Base-by-base conservation (phyloP, 192 early-diverging fungal genomes). In the Gryganskiella cystojenkinii region DNA sequence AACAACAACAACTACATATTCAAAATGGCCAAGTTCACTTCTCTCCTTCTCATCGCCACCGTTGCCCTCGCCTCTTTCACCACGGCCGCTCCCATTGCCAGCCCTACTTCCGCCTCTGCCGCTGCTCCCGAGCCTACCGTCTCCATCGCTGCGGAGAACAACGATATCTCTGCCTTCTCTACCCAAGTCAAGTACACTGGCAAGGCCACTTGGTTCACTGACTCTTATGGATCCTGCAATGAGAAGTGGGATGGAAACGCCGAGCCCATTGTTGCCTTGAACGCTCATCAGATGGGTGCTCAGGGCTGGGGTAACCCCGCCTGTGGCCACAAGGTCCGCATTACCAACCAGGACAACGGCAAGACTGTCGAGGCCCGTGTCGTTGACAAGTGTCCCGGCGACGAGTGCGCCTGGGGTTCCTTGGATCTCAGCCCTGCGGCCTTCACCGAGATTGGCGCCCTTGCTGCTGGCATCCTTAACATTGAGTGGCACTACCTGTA, bases 371-470 rank as follows among this genome's bases (percentile, higher is more conserved):
- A 34, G 13, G 64, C 54, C 50, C 72, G 59, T 2, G 64, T 82
- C 15, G 71, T 64, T 5, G 81, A 82, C 65, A 64, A 64, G 13
- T 82, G 75, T 52, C 81, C 81, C 15, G 54, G 54, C 7, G 54
- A 56, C 30, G 64, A 65, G 6, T 82, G 81, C 34, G 33, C 20
- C 20, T 24, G 49, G 13, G 31, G 60, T 30, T 63, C 71, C 33
- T 44, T 73, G 27, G 70, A 79, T 54, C 34, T 73, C 17, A 79
- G 67, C 15, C 60, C 62, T 31, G 33, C 61, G 31, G 44, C 69
- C 25, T 79, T 79, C 43, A 58, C 53, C 15, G 6, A 63, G 34
- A 49, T 79, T 5, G 67, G 75, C 27, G 19, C 56, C 14, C 37
- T 51, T 3, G 31, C 11, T 13, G 54, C 61, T 34, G 74, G 74